Evolutionary conservation across 169 alveolate species (phyloP), one percentile per base, ranked within the genome.

Genomic region (Toxoplasma gondii): DNA sequence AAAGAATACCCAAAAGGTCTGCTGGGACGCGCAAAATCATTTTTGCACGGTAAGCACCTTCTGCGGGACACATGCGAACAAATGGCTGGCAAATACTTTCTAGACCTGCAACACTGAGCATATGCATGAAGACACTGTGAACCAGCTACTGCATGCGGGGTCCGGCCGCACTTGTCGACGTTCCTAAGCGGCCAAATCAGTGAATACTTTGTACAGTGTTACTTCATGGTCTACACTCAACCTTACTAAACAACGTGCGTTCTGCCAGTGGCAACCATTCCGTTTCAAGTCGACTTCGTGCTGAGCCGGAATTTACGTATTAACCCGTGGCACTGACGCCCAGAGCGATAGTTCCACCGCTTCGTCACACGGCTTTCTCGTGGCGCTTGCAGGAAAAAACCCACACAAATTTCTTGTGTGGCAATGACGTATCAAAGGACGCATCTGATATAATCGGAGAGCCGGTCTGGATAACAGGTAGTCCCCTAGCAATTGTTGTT

Each of bases 11-110:
- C 70, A 10, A 80, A 53, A 80, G 94, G 94, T 7, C 88, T 92
- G 4, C 41, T 92, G 41, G 94, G 94, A 34, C 64, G 94, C 10
- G 91, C 88, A 1, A 45, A 92, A 67, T 80, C 69, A 0, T 92
- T 92, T 86, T 49, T 92, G 38, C 94, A 70, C 86, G 94, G 94
- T 92, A 43, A 31, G 34, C 64, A 2, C 64, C 12, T 54, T 27
- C 22, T 17, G 12, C 58, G 58, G 27, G 58, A 49, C 58, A 49
- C 0, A 43, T 43, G 43, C 64, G 29, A 5, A 12, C 5, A 34
- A 45, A 87, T 49, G 38, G 64, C 58, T 49, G 58, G 38, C 41
- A 27, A 19, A n/a, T n/a, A 9, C 41, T 31, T 64, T 29, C 27
- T 24, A 64, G 78, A 64, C 78, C n/a, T 64, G 78, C 78, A 64